Evolutionary conservation across 495 filamentous ascomycete species (phyloP).

Genomic region (Cudoniella acicularis): DNA sequence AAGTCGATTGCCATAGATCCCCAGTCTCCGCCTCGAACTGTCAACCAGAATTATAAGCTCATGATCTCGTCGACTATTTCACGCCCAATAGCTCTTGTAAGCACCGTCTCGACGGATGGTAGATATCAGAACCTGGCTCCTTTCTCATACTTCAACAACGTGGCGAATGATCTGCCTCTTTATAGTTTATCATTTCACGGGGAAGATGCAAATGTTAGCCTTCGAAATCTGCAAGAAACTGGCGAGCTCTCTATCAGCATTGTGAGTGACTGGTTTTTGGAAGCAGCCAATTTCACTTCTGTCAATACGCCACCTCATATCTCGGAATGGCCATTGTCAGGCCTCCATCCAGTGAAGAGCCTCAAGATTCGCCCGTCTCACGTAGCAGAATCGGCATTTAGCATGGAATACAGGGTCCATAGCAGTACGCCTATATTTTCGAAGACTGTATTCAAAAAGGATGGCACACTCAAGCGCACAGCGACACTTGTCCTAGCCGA

Average conservation of each 20-base stretch:
- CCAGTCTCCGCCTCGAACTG: slow-evolving; percentile 37
- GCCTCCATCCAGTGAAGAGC: slow-evolving; percentile 46
- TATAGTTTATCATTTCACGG: slow-evolving; percentile 66
- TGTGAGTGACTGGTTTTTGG: slow-evolving; percentile 73
- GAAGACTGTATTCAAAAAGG: slow-evolving; percentile 62
- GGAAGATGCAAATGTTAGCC: slow-evolving; percentile 57
- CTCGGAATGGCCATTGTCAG: slow-evolving; percentile 76
- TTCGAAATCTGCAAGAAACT: slow-evolving; percentile 64
- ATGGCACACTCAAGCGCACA: slow-evolving; percentile 61
- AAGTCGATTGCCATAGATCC: slow-evolving; percentile 71
- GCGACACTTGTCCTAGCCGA: slow-evolving; percentile 72
- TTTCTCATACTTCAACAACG: slow-evolving; percentile 75
- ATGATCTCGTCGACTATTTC: slow-evolving; percentile 84
- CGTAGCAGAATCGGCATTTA: slow-evolving; percentile 72
- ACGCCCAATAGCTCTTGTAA: slow-evolving; percentile 60
- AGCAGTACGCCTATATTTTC: slow-evolving; percentile 4
- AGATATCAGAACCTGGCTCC: slow-evolving; percentile 65
- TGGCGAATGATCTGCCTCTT: slow-evolving; percentile 81
- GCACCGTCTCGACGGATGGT: slow-evolving; percentile 25
- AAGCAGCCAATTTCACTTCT: slow-evolving; percentile 75
- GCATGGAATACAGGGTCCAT: slow-evolving; percentile 55
- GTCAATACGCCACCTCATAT: slow-evolving; percentile 73
- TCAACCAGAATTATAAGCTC: slow-evolving; percentile 81
- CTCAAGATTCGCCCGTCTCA: neutral
- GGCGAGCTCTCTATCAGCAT: slow-evolving; percentile 80